phyloP scores from a whole-genome alignment of 148 eudicot genomes.

The Fagopyrum esculentum region DNA sequence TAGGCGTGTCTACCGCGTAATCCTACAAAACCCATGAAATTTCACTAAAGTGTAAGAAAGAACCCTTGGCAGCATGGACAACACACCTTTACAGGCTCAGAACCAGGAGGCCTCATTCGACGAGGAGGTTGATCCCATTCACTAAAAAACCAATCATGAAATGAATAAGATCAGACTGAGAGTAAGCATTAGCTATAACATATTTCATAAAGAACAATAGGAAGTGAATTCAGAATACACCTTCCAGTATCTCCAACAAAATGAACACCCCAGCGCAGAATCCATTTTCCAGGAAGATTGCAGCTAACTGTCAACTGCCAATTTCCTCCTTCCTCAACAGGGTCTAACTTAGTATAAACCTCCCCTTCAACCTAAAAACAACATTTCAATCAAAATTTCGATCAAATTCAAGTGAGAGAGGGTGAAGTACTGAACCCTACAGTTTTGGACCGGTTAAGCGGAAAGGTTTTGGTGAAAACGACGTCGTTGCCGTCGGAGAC shows the following conservation, averaged over 20 bases:
- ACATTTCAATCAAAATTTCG: not conserved
- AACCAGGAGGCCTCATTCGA: constrained; percentile 72
- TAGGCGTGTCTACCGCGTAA: constrained; percentile 89
- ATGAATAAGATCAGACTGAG: constrained; percentile 6
- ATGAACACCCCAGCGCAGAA: constrained; percentile 50
- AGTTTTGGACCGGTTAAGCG: not conserved
- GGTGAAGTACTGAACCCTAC: not conserved
- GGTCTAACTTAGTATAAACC: constrained; percentile 1
- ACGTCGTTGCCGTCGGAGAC: not conserved
- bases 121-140: constrained; percentile 98
- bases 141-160: constrained; percentile 24
- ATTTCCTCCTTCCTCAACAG: not conserved
- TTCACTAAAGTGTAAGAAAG: not conserved
- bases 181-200: not conserved
- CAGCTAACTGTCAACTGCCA: constrained; percentile 6
- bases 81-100: constrained; percentile 74
- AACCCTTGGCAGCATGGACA: no score
- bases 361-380: constrained; percentile 10
- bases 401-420: not conserved
- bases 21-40: constrained; percentile 40
- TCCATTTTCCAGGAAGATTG: constrained; percentile 11
- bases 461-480: constrained; percentile 2
- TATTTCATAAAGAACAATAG: no score
- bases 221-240: constrained; percentile 32
- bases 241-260: constrained; percentile 60